Percentiles rank a stretch among this genome's conserved stretches.
Evolutionary conservation across 768 basidiomycete species (phyloP).

Genomic region (Leucocoprinus birnbaumii): DNA sequence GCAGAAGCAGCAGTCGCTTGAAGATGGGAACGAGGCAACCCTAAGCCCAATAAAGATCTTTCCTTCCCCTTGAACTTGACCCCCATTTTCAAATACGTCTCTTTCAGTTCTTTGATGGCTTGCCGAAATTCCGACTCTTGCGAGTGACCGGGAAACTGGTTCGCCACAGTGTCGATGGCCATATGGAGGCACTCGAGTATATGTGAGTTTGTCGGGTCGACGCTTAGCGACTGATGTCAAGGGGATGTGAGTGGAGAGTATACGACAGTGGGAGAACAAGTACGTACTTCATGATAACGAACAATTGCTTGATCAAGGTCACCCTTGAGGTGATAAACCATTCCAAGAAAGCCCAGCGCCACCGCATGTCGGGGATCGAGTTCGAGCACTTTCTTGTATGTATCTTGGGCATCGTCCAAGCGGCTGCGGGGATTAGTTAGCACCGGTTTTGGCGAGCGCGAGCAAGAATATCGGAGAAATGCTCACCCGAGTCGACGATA

Average conservation of each 20-base stretch:
- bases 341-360: slow-evolving; percentile 86
- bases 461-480: not conserved
- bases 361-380: slow-evolving; percentile 82
- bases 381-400: slow-evolving; percentile 80
- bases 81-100: slow-evolving; percentile 3
- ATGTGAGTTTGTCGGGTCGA: slow-evolving; percentile 82
- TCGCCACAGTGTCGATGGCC: slow-evolving; percentile 57
- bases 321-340: slow-evolving; percentile 76
- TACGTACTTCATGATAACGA: slow-evolving; percentile 83
- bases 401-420: slow-evolving; percentile 62
- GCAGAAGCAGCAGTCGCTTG: not conserved
- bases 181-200: slow-evolving; percentile 79
- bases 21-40: slow-evolving; percentile 1
- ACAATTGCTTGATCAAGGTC: slow-evolving; percentile 80
- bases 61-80: slow-evolving; percentile 11
- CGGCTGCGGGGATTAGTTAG: slow-evolving; percentile 25
- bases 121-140: slow-evolving; percentile 6
- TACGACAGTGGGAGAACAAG: not conserved
- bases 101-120: slow-evolving; percentile 10
- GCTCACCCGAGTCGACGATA: slow-evolving; percentile 76
- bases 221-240: slow-evolving; percentile 58
- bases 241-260: not conserved
- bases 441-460: not conserved
- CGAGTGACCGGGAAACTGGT: slow-evolving; percentile 3
- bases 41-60: slow-evolving; percentile 5